Evolutionary conservation across 352 stramenopile genomes (phyloP).

Genomic region (Pythium vanterpoolii): DNA sequence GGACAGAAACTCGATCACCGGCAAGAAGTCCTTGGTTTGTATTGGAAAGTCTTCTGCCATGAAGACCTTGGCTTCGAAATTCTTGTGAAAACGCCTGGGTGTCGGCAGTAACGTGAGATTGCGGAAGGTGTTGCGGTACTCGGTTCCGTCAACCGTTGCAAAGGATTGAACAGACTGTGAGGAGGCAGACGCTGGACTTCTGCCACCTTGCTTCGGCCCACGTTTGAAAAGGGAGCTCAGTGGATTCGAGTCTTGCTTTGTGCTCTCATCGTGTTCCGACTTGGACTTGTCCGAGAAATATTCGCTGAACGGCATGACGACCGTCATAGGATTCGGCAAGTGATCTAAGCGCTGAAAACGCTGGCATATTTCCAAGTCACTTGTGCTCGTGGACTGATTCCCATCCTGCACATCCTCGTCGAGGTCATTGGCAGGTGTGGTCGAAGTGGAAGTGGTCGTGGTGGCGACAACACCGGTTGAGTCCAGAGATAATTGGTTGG

Average conservation of each 20-base stretch:
- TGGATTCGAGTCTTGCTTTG: slow-evolving; percentile 22
- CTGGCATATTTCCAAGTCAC: slow-evolving; percentile 49
- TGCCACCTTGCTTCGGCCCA: slow-evolving; percentile 10
- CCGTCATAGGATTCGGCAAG: slow-evolving; percentile 67
- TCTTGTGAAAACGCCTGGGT: slow-evolving; percentile 42
- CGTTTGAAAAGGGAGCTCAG: slow-evolving; percentile 52
- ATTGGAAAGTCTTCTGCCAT: slow-evolving; percentile 81
- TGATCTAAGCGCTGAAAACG: slow-evolving; percentile 50
- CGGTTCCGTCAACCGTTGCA: slow-evolving; percentile 6
- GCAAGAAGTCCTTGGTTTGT: slow-evolving; percentile 61
- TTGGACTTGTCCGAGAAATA: slow-evolving; percentile 39
- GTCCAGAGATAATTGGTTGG: not conserved
- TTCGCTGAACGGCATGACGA: slow-evolving; percentile 62
- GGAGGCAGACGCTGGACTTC: not conserved
- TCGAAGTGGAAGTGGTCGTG: slow-evolving; percentile 11
- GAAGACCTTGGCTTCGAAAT: slow-evolving; percentile 77
- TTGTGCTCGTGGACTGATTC: slow-evolving; percentile 25
- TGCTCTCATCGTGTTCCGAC: slow-evolving; percentile 10
- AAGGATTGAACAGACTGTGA: not conserved
- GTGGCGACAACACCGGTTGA: not conserved
- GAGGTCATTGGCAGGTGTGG: not conserved
- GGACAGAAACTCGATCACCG: slow-evolving; percentile 76
- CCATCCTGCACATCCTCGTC: not conserved
- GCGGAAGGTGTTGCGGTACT: slow-evolving; percentile 54
- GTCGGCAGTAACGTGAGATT: slow-evolving; percentile 58